Conservation (phyloP, 2,329 filamentous ascomycete species). For the Alternaria triticimaculans region DNA sequence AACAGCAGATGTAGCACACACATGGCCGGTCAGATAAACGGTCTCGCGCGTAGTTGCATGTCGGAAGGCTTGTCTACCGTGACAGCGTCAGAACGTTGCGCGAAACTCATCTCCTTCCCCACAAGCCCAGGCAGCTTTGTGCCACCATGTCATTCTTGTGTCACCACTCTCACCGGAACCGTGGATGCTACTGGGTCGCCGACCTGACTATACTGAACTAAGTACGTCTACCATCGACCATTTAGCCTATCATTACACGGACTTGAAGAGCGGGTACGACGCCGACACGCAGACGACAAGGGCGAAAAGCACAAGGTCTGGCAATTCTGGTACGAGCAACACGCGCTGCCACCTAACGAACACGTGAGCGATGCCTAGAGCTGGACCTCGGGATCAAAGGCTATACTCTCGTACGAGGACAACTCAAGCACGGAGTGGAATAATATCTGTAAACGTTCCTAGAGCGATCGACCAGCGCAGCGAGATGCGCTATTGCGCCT, state of each 20-base stretch:
- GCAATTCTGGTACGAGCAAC: not conserved
- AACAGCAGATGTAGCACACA: not conserved
- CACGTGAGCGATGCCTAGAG: not conserved
- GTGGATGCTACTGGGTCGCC: not conserved
- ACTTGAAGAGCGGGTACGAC: not conserved
- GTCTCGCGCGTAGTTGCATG: not conserved
- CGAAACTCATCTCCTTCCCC: not conserved
- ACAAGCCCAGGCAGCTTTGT: not conserved
- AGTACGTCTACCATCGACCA: not conserved
- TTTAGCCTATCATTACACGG: not conserved
- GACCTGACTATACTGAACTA: not conserved
- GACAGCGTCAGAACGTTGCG: not conserved
- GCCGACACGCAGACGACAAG: not conserved
- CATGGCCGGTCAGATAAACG: not conserved
- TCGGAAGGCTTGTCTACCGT: not conserved
- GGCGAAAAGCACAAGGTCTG: not conserved
- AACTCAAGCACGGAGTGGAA: not conserved
- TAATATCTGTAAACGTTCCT: not conserved
- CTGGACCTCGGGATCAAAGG: not conserved
- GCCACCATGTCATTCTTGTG: not conserved
- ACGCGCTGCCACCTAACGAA: not conserved
- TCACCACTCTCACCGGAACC: not conserved
- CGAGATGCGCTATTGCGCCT: not conserved
- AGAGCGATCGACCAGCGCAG: not conserved
- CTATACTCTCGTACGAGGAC: not conserved